Evolutionary conservation across 495 filamentous ascomycete species (phyloP), one percentile per base, ranked within the genome.

Genomic region (Cercophora newfieldiana): DNA sequence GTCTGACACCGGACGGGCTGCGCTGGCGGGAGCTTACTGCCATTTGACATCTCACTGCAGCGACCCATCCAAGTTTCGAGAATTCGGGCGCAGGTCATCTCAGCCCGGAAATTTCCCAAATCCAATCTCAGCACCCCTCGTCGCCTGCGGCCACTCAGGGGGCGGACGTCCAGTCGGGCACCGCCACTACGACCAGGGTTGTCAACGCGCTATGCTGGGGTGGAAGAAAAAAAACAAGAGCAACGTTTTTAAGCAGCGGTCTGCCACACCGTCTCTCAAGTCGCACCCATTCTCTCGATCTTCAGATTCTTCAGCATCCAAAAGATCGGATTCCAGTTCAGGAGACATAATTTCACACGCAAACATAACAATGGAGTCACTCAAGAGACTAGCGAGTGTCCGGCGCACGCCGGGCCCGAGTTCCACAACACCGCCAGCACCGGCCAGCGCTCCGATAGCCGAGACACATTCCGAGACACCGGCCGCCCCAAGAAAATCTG

Each of bases 61-160:
- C 37, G 37, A 44, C 2, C 37, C 37, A 44, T 44, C 37, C 37
- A 44, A 14, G 18, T 14, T 44, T 44, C 37, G 37, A 44, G 37
- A 44, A 44, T 16, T 44, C 37, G 18, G 37, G 37, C 37, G 37
- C 37, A 44, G 37, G 37, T 57, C 55, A 57, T 57, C 25, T 57
- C 55, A 57, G 55, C 55, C 55, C 55, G 55, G 55, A 57, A 57
- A 57, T 57, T 57, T 57, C 30, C 28, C 55, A 57, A 25, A 18
- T 57, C 55, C 55, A 30, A 57, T 28, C 18, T 57, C 55, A 30
- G 55, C 55, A 28, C 55, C 55, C 55, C 30, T 10, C 55, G 5
- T 57, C 55, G 19, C 28, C 55, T 30, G 55, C 26, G 55, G 55
- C 26, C 21, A 21, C 26, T 57, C 55, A 30, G 55, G 29, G 30